Evolutionary conservation across 1,139 yeast genomes (phyloP), one percentile per base, ranked within the genome.

Genomic region (Hansenula lynferdii): DNA sequence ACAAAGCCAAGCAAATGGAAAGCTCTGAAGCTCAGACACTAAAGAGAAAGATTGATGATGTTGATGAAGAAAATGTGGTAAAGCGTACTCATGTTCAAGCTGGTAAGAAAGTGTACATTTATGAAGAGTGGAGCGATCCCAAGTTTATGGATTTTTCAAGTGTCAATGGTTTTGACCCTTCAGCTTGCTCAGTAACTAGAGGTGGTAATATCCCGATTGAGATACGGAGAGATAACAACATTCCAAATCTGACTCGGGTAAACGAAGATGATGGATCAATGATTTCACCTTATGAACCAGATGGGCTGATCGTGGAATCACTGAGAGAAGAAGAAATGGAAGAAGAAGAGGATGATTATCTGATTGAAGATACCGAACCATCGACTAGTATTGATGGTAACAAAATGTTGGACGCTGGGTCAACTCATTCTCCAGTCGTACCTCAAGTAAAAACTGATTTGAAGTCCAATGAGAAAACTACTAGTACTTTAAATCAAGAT

Each of bases 271-370:
- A 14, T 9, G 22, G 17, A 11, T 5, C 10, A 3, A 12, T 18
- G 3, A 6, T 1, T 8, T 19, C 35, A 3, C 44, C 44, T 11
- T 34, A 10, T 15, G 44, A 42, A 19, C 42, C 42, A 5, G 7
- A n/a, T 4, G 37, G 37, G 10, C 37, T 42, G 37, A 37, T 42
- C 10, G 39, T 39, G 1, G n/a, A n/a, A n/a, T n/a, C n/a, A n/a
- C n/a, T n/a, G n/a, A n/a, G n/a, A n/a, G n/a, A n/a, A n/a, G n/a
- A n/a, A n/a, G n/a, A n/a, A n/a, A n/a, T n/a, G n/a, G 11, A n/a
- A 8, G 31, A 28, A 3, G 20, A 11, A 9, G 26, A 22, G 14
- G 22, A 28, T 11, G 22, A 20, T n/a, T 19, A 18, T 28, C 17
- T 8, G 8, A 7, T 14, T 8, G 25, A 16, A 18, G 25, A 29